phyloP scores from a whole-genome alignment of 495 filamentous ascomycete genomes.

The Penicillium daleae region DNA sequence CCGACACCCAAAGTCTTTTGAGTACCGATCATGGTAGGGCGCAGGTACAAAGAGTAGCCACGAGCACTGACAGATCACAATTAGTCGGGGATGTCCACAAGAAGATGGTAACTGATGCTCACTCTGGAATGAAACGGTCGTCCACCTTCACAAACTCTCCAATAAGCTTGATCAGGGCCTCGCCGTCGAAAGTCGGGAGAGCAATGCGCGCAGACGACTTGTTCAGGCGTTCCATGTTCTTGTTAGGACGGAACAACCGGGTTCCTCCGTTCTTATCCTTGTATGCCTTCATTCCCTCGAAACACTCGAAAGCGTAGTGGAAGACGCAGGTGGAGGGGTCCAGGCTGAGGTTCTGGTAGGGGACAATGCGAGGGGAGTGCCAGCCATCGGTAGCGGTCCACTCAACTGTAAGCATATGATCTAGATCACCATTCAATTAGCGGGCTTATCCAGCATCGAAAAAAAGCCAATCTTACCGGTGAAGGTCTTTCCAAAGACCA shows the following conservation, averaged over 20 bases:
- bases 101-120: constrained; percentile 28
- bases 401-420: constrained; percentile 96
- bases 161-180: constrained; percentile 77
- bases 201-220: constrained; percentile 88
- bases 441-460: background rate
- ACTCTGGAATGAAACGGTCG: constrained; percentile 82
- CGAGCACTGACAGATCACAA: constrained; percentile 45
- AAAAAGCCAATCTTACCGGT: constrained; percentile 61
- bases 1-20: constrained; percentile 91
- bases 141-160: constrained; percentile 78
- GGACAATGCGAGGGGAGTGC: constrained; percentile 77
- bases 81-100: constrained; percentile 16
- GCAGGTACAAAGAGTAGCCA: constrained; percentile 92
- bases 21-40: constrained; percentile 96
- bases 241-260: constrained; percentile 91
- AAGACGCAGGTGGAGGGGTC: constrained; percentile 97
- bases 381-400: constrained; percentile 85
- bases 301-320: constrained; percentile 96
- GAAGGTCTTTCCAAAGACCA: constrained; percentile 87
- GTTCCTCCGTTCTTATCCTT: constrained; percentile 73
- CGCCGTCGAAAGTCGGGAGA: constrained; percentile 76
- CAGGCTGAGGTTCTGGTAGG: constrained; percentile 95
- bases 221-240: constrained; percentile 94
- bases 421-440: constrained; percentile 48
- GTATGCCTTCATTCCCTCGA: constrained; percentile 99